Evolutionary conservation across 805 yeast genomes (phyloP).

Genomic region (Kockiozyma suomiensis): DNA sequence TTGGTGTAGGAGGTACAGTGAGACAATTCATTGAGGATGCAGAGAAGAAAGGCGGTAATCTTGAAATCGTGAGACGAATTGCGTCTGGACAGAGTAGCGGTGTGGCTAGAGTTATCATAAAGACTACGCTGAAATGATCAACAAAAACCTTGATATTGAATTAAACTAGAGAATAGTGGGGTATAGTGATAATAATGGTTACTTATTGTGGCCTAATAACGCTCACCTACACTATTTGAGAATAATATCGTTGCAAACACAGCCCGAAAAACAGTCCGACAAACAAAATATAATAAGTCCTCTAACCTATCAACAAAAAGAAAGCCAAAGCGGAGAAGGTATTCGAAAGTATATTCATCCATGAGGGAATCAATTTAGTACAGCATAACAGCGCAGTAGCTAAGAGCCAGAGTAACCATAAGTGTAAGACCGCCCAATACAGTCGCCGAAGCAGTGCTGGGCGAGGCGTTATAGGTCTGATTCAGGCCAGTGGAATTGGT

Average conservation of each 20-base stretch:
- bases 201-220: too few relatives aligned
- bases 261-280: too few relatives aligned
- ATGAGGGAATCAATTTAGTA: not conserved
- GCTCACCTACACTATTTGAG: not conserved
- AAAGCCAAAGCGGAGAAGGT: not conserved
- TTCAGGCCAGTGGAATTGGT: slow-evolving; percentile 4
- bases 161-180: not conserved
- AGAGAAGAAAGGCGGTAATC: slow-evolving; percentile 18
- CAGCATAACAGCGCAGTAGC: slow-evolving; percentile 1
- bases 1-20: slow-evolving; percentile 52
- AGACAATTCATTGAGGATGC: slow-evolving; percentile 42
- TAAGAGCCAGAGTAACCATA: not conserved
- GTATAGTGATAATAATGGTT: not conserved
- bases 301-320: not conserved
- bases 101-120: slow-evolving; percentile 23
- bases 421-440: not conserved
- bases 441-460: not conserved
- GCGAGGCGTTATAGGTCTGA: not conserved
- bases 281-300: not conserved
- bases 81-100: slow-evolving; percentile 25
- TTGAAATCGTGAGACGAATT: slow-evolving; percentile 12
- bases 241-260: not conserved
- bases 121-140: not conserved
- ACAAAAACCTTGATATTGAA: not conserved
- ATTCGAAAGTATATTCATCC: not conserved